Conservation (phyloP, 306 rosid species). For the Acacia melanoxylon region DNA sequence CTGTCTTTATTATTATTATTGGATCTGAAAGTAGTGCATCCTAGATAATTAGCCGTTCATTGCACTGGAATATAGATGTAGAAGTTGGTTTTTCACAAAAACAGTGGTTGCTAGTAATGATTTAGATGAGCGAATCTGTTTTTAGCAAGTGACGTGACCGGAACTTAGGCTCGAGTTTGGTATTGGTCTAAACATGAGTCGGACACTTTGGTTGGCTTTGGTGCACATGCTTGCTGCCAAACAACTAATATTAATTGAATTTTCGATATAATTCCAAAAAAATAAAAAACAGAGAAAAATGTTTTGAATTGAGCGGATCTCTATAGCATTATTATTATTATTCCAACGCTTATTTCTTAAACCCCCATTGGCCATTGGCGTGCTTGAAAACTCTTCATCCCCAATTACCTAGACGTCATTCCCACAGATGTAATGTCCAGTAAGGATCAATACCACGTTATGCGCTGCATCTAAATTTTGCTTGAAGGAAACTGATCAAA, state of each 20-base stretch:
- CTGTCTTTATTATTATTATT: background rate
- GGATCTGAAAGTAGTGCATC: background rate
- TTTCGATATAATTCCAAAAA: background rate
- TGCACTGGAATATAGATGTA: background rate
- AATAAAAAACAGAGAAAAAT: background rate
- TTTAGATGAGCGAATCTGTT: background rate
- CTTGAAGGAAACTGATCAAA: background rate
- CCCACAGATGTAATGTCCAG: background rate
- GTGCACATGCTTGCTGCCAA: background rate
- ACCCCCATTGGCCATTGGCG: too few relatives aligned
- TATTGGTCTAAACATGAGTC: background rate
- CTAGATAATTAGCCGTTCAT: background rate
- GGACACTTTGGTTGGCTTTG: background rate
- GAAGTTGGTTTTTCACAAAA: background rate
- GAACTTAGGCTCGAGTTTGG: background rate
- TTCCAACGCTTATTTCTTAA: background rate
- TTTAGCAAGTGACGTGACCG: background rate
- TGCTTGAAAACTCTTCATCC: background rate
- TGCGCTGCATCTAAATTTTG: background rate
- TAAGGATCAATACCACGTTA: background rate
- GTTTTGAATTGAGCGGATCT: background rate
- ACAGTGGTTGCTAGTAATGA: background rate
- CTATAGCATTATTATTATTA: too few relatives aligned
- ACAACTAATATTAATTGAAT: background rate
- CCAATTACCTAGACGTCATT: background rate